These are phyloP conservation scores for Alternaria triticina DNA, from an alignment of 2,329 filamentous ascomycete species.

Conservation along the genomic window DNA sequence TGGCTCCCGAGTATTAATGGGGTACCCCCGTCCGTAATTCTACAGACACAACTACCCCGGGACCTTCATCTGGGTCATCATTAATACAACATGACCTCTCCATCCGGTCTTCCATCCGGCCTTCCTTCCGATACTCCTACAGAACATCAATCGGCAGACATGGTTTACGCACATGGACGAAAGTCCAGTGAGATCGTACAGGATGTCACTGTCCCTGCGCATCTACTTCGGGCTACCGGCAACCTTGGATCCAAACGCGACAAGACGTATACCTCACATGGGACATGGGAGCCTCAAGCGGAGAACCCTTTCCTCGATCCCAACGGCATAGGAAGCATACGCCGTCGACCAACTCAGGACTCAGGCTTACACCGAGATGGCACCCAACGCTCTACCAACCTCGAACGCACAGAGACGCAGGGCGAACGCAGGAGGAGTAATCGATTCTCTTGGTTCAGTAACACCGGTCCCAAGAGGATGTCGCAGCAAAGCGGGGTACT, in stretches of 20 bases:
- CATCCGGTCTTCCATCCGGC: neutral
- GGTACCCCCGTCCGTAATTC: constrained; percentile 1
- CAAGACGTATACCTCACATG: constrained; percentile 8
- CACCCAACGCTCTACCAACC: constrained; percentile 7
- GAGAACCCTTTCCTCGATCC: constrained; percentile 14
- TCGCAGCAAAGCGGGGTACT: neutral
- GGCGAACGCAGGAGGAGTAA: constrained; percentile 4
- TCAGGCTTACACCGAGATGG: neutral
- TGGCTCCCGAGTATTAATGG: constrained; percentile 7
- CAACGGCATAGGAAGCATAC: constrained; percentile 12
- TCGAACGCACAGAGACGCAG: constrained; percentile 9
- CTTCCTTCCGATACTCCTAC: neutral
- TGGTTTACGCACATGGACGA: neutral
- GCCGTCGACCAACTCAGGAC: constrained; percentile 10
- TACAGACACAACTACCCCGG: neutral
- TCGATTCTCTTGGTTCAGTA: neutral
- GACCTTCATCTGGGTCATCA: neutral
- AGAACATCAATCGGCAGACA: neutral
- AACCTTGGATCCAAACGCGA: constrained; percentile 25
- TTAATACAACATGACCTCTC: constrained; percentile 3
- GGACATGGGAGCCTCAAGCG: constrained; percentile 22
- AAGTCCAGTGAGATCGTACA: constrained; percentile 10
- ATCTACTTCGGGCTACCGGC: constrained; percentile 26
- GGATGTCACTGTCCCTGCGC: constrained; percentile 29
- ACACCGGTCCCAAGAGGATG: neutral